Percentiles rank a stretch among this genome's conserved stretches.
Evolutionary conservation across 164 flowering plant genomes (phyloP).

Genomic region (Vitis rotundifolia): DNA sequence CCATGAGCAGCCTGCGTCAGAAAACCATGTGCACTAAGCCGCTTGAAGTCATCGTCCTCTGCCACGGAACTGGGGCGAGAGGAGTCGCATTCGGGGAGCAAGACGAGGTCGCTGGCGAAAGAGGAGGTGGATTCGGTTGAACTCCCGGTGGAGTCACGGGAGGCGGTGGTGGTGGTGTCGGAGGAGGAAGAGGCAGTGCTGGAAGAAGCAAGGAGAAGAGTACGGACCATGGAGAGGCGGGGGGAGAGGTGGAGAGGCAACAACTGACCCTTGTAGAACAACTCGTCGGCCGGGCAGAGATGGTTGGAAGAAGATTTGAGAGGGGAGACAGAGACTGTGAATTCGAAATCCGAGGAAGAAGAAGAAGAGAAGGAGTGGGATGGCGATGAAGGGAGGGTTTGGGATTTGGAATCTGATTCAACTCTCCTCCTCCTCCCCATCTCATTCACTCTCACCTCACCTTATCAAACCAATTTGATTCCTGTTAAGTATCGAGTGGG

Average conservation of each 20-base stretch:
- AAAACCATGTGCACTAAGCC: constrained; percentile 9
- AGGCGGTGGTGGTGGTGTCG: constrained; percentile 47
- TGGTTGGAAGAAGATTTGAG: constrained; percentile 49
- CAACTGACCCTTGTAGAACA: constrained; percentile 90
- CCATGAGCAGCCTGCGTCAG: no score
- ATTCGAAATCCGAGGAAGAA: constrained; percentile 89
- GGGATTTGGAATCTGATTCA: constrained; percentile 20
- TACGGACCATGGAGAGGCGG: constrained; percentile 82
- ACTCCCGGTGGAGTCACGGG: constrained; percentile 74
- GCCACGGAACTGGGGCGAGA: constrained; percentile 79
- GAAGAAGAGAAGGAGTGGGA: constrained; percentile 69
- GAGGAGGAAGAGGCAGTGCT: constrained; percentile 51
- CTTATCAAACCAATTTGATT: background rate
- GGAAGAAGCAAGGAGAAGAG: constrained; percentile 60
- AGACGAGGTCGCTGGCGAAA: constrained; percentile 33
- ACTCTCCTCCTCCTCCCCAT: constrained; percentile 26
- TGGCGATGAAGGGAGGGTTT: constrained; percentile 63
- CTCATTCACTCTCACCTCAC: background rate
- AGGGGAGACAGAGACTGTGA: constrained; percentile 74
- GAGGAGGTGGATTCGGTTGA: constrained; percentile 47
- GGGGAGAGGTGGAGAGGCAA: constrained; percentile 89
- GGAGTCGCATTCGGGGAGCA: constrained; percentile 55
- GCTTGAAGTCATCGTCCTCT: constrained; percentile 52
- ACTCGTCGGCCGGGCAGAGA: constrained; percentile 88
- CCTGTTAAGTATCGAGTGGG: no score